Percentiles rank a stretch among this genome's conserved stretches.
phyloP scores from a whole-genome alignment of 176 grass and related monocot genomes.

The Musa schizocarpa region DNA sequence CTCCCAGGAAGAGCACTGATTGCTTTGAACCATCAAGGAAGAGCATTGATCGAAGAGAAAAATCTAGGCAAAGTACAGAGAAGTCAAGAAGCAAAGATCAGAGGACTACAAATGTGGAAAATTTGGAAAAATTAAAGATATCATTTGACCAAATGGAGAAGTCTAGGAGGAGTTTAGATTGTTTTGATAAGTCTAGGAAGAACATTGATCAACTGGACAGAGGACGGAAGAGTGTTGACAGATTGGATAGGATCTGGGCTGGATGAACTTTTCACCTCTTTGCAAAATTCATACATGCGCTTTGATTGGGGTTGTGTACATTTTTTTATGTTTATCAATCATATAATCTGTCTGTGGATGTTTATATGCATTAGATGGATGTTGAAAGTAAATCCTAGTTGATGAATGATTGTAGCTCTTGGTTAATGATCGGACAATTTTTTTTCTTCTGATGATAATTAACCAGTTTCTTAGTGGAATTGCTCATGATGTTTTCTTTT shows the following conservation, averaged over 20 bases:
- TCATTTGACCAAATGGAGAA: conserved; percentile 72
- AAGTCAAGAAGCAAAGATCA: conserved; percentile 45
- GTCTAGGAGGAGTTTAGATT: conserved; percentile 71
- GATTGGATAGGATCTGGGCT: conserved; percentile 88
- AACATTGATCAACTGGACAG: conserved; percentile 65
- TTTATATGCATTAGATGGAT: conserved; percentile 16
- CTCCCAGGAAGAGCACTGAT: conserved; percentile 49
- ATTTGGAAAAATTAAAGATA: conserved; percentile 59
- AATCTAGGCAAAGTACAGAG: conserved; percentile 44
- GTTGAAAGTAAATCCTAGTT: background rate
- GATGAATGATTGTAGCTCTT: background rate
- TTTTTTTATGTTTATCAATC: conserved; percentile 29
- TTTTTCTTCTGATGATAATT: background rate
- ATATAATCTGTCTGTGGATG: conserved; percentile 25
- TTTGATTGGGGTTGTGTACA: conserved; percentile 21
- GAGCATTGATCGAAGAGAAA: conserved; percentile 50
- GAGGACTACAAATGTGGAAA: conserved; percentile 63
- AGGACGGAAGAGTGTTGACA: conserved; percentile 71
- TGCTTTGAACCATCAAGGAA: conserved; percentile 50
- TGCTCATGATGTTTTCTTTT: background rate
- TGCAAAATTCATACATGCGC: conserved; percentile 45
- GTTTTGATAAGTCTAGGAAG: conserved; percentile 51
- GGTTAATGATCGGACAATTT: background rate
- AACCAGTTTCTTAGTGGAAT: background rate
- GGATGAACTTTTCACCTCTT: conserved; percentile 27